phyloP scores from a whole-genome alignment of 352 stramenopile genomes.

The Globisporangium radiosum region DNA sequence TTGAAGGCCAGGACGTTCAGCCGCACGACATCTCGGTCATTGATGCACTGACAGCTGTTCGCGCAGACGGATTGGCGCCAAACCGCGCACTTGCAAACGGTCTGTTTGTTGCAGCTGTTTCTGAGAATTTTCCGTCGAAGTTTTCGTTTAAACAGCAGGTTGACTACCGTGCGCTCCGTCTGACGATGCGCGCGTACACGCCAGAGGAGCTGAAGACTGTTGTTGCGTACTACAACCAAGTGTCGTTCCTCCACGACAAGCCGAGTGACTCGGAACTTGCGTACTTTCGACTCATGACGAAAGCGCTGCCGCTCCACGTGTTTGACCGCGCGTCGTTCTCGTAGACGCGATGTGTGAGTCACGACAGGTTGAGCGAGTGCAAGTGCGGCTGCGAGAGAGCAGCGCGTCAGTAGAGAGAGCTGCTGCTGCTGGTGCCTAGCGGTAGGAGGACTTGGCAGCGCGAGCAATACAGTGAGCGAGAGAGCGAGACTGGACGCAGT shows the following conservation, averaged over 20 bases:
- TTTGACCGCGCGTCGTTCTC: slow-evolving; percentile 82
- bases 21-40: slow-evolving; percentile 80
- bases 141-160: slow-evolving; percentile 79
- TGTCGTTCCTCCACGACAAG: slow-evolving; percentile 40
- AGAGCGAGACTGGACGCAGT: too few species aligned
- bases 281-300: slow-evolving; percentile 86
- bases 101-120: slow-evolving; percentile 73
- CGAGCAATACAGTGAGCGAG: too few species aligned
- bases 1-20: slow-evolving; percentile 69
- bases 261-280: slow-evolving; percentile 61
- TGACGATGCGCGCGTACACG: slow-evolving; percentile 75
- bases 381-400: too few species aligned
- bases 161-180: slow-evolving; percentile 65
- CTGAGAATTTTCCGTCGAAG: slow-evolving; percentile 78
- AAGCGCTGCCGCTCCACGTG: slow-evolving; percentile 69
- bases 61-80: slow-evolving; percentile 45
- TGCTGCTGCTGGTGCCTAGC: too few species aligned
- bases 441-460: too few species aligned
- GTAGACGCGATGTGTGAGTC: slow-evolving; percentile 22
- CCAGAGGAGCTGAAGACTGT: slow-evolving; percentile 66
- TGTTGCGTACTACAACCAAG: slow-evolving; percentile 83
- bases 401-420: too few species aligned
- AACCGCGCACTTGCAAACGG: slow-evolving; percentile 72
- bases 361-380: too few species aligned
- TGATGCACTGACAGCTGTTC: slow-evolving; percentile 66